Base-by-base conservation (phyloP, 345 rosid species). In the Excoecaria cochinchinensis region DNA sequence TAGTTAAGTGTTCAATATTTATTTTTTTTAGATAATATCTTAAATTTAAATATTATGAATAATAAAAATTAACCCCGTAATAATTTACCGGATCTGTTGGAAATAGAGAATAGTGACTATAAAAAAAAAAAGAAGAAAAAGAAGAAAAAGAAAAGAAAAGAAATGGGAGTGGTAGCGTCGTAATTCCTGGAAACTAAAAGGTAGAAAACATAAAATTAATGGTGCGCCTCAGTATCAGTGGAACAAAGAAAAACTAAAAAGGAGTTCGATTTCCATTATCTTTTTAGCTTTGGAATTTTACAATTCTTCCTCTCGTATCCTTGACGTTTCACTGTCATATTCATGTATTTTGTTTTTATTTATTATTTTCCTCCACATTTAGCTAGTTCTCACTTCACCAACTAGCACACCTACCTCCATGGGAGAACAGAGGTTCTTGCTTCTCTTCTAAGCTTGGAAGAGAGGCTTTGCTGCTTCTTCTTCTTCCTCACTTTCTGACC, bases 261-360 rank as follows among this genome's bases (percentile, higher is more conserved):
- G 63, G 15, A 11, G 38, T 59, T 59, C 39, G 24, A 24, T 59
- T 59, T 59, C 25, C 63, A 10, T 59, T 0, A 22, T 36, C 39
- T 59, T 59, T 64, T 65, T 65, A 22, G 50, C 51, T 65, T 65
- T 65, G 50, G 69, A 65, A 65, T 65, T 65, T 65, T 65, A 42
- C 69, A 42, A 65, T 65, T 65, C 44, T 65, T 40, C 51, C 69
- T 42, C 51, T 65, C 51, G 69, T 65, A 40, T 42, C 13, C 51
- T 40, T 40, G 69, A 65, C 50, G 69, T 65, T 65, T 65, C 8
- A 31, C 31, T 31, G 31, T 31, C 69, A 65, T 24, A 40, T 50
- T 42, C 25, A 19, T 42, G 11, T 59, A 22, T 21, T 59, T 22
- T 55, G 6, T 55, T 62, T 38, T 14, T 0, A 15, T 15, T 36